Conservation (phyloP, 176 grass and related monocot genomes). For the Ampelocalamus luodianensis region DNA sequence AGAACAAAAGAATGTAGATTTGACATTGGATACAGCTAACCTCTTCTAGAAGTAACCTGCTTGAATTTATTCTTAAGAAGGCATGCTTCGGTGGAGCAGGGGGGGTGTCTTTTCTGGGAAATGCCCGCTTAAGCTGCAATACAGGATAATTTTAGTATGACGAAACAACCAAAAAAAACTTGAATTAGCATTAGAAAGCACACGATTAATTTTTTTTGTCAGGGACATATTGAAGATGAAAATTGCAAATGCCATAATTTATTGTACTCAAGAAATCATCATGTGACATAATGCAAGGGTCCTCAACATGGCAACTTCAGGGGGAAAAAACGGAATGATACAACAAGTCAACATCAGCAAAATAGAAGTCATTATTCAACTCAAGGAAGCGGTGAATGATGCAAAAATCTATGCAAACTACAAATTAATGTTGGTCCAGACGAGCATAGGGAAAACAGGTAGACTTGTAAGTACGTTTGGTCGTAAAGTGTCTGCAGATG, state of each 20-base stretch:
- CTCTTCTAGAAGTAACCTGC: constrained; percentile 91
- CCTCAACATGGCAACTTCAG: background rate
- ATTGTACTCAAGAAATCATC: constrained; percentile 35
- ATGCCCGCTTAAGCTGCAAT: constrained; percentile 79
- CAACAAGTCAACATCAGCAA: background rate
- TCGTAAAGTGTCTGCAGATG: background rate
- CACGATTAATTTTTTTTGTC: background rate
- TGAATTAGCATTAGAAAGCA: constrained; percentile 8
- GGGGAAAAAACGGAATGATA: background rate
- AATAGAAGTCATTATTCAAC: constrained; percentile 1
- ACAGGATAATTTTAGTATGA: constrained; percentile 18
- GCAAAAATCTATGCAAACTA: constrained; percentile 1
- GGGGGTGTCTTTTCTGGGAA: constrained; percentile 76
- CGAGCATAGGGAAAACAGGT: background rate
- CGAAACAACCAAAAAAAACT: constrained; percentile 20
- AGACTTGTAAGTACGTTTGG: background rate
- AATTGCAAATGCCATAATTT: background rate
- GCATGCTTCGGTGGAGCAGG: constrained; percentile 81
- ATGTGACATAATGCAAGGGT: background rate
- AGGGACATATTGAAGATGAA: constrained; percentile 23
- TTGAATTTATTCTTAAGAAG: constrained; percentile 94
- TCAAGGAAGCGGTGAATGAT: background rate
- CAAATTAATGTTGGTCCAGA: background rate
- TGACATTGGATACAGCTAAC: constrained; percentile 43
- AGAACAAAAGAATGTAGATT: constrained; percentile 32